Evolutionary conservation across 225 moss, liverwort and hornwort species (phyloP), one percentile per base, ranked within the genome.

Genomic region (Pseudoscleropodium purum): DNA sequence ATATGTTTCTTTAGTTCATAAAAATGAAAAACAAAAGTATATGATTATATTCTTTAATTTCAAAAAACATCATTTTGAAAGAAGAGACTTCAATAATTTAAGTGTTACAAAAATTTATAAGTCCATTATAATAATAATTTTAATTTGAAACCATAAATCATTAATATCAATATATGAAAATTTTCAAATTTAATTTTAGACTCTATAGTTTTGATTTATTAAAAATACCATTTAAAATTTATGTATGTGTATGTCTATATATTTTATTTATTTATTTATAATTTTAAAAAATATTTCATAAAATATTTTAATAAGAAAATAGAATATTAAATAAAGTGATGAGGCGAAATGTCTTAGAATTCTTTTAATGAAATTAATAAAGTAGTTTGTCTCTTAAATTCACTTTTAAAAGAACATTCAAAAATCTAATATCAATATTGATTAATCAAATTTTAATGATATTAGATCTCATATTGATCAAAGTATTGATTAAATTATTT

Each of bases 301-400:
- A 20, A 19, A 2, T 21, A 0, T 76, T 34, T 23, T 13, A 34
- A 21, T 13, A 52, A 77, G 3, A 0, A 5, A 21, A 34, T 5
- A 36, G 9, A 23, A 23, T 21, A 54, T 78, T 5, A 36, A 14
- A 14, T 24, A 6, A 77, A 23, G 6, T 7, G 2, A 54, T 24
- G 4, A 9, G 6, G 0, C 25, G 4, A 78, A 37, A 15, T 54
- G 1, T 79, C 11, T 12, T 60, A 59, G 3, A 80, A 39, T 17
- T 29, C 0, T 2, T 2, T 26, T 0, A 0, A n/a, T 59, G 17
- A 59, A n/a, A n/a, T 26, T n/a, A 1, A 17, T 18, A 27, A 79
- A 27, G 1, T 27, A 27, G 0, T 57, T 26, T 79, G 27, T 39
- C 6, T 57, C 15, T 14, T 6, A 16, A 17, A n/a, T 8, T 1